These are phyloP conservation scores for Schizosaccharomyces octosporus DNA, from an alignment of 805 yeast genomes.

Conservation along the genomic window DNA sequence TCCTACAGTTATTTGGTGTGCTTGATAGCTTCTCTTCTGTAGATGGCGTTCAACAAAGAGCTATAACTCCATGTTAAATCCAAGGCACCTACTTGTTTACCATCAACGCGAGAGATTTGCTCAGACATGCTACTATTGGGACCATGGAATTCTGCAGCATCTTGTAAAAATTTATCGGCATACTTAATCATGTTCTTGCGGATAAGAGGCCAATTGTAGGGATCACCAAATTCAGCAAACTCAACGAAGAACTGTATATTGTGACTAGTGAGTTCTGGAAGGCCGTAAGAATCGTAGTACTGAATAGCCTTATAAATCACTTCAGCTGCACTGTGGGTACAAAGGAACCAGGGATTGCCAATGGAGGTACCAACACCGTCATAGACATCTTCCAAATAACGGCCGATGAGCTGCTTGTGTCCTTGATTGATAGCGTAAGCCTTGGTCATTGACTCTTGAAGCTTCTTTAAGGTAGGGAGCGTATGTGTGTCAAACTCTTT, in stretches of 20 bases:
- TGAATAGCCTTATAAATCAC: constrained; percentile 12
- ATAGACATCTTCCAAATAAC: constrained; percentile 82
- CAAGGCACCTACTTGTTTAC: constrained; percentile 70
- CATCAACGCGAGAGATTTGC: constrained; percentile 59
- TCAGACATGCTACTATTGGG: constrained; percentile 58
- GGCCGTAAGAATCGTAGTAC: constrained; percentile 9
- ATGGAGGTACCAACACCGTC: constrained; percentile 34
- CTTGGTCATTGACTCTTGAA: constrained; percentile 42
- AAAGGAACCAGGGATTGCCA: constrained; percentile 86
- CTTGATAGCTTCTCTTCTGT: background rate
- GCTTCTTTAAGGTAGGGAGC: constrained; percentile 24
- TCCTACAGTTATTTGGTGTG: background rate
- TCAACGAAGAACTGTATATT: constrained; percentile 4
- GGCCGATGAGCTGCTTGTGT: constrained; percentile 24
- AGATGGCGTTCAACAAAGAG: constrained; percentile 39
- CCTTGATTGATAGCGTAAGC: constrained; percentile 48
- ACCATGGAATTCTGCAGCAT: constrained; percentile 20
- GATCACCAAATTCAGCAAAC: constrained; percentile 2
- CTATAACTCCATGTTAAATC: constrained; percentile 82
- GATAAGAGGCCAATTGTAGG: constrained; percentile 4
- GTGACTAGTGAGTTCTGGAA: background rate
- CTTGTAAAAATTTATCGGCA: constrained; percentile 4
- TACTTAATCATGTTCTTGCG: constrained; percentile 3
- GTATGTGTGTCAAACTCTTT: constrained; percentile 8
- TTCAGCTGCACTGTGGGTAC: constrained; percentile 17